Conservation (phyloP, 2,329 filamentous ascomycete species). For the Ophiostoma australiae region DNA sequence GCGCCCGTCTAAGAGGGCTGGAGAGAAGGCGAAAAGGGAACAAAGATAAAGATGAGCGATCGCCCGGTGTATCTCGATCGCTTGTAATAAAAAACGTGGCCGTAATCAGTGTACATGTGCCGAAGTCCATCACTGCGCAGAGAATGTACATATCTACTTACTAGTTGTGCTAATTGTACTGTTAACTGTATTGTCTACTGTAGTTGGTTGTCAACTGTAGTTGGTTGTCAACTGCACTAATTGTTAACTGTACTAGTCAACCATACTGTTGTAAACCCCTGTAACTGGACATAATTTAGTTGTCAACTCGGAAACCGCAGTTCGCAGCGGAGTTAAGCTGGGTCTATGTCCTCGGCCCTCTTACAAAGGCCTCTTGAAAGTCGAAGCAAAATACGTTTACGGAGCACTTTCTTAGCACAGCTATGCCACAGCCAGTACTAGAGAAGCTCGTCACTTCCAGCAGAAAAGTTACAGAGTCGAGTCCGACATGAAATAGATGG, state of each 20-base stretch:
- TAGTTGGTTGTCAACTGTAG: not conserved
- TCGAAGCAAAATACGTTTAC: no score
- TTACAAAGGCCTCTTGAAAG: no score
- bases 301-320: not conserved
- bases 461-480: no score
- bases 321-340: not conserved
- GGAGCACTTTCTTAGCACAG: no score
- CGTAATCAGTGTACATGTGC: not conserved
- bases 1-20: no score
- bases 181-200: no score
- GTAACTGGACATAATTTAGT: not conserved
- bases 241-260: not conserved
- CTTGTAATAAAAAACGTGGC: not conserved
- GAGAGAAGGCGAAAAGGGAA: not conserved
- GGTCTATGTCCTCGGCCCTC: no score
- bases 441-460: no score
- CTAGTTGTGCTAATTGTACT: no score
- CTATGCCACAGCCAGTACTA: no score
- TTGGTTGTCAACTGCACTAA: not conserved
- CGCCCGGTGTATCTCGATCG: conserved; percentile 1
- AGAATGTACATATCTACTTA: not conserved
- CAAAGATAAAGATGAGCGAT: conserved; percentile 3
- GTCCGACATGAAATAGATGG: no score
- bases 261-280: not conserved
- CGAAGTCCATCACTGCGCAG: no score